Evolutionary conservation across 495 filamentous ascomycete species (phyloP).

Genomic region (Aspergillus avenaceus): DNA sequence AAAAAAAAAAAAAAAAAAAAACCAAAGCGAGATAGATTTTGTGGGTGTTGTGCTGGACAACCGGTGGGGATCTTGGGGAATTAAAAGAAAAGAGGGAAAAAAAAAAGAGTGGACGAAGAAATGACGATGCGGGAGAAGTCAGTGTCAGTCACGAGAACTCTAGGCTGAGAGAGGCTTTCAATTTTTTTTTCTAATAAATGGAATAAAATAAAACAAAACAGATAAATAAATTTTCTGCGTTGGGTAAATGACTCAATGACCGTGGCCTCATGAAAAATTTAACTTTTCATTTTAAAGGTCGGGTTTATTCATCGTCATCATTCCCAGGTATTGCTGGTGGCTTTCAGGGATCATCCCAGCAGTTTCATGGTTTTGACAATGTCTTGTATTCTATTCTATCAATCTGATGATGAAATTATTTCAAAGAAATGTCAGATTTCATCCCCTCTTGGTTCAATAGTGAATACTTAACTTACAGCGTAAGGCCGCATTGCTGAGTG

Average conservation of each 20-base stretch:
- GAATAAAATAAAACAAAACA: too few species aligned
- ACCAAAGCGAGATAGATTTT: too few species aligned
- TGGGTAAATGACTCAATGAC: too few species aligned
- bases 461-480: too few species aligned
- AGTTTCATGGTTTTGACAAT: neutral
- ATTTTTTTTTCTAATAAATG: neutral
- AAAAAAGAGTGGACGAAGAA: conserved; percentile 5
- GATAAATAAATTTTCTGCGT: too few species aligned
- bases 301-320: too few species aligned
- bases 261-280: neutral
- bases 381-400: neutral
- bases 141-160: conserved; percentile 6
- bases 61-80: neutral
- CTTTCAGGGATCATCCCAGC: too few species aligned
- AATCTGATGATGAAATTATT: neutral
- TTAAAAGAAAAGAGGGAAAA: conserved; percentile 7
- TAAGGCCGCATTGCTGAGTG: too few species aligned
- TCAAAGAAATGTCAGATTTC: too few species aligned
- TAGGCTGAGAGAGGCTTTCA: neutral
- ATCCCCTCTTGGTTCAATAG: too few species aligned
- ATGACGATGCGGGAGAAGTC: conserved; percentile 4
- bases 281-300: neutral
- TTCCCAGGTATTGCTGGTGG: too few species aligned
- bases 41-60: neutral
- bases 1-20: too few species aligned